phyloP scores from a whole-genome alignment of 495 filamentous ascomycete species.

The Tuber calosporum region DNA sequence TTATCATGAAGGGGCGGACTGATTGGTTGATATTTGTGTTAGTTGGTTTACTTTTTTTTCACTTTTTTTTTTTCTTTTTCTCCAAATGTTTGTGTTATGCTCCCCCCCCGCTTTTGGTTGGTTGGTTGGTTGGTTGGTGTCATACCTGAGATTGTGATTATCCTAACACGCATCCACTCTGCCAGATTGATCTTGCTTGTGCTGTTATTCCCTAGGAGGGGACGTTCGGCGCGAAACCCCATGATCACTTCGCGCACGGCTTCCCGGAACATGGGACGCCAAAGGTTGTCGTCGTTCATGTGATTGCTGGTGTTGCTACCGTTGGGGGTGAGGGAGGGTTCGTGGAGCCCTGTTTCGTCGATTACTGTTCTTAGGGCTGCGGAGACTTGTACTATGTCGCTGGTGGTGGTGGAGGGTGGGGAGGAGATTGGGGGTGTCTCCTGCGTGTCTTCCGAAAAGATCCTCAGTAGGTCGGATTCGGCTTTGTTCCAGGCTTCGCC shows the following conservation, averaged over 20 bases:
- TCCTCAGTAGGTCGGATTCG: constrained; percentile 10
- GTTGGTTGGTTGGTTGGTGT: background rate
- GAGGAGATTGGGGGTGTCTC: background rate
- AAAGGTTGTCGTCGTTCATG: constrained; percentile 7
- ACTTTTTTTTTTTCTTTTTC: too few relatives aligned
- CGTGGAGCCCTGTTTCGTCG: constrained; percentile 26
- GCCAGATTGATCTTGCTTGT: constrained; percentile 24
- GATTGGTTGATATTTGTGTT: background rate
- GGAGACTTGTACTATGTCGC: constrained; percentile 32
- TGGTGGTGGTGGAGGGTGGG: background rate
- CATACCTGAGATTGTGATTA: constrained; percentile 40
- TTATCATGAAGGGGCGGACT: constrained; percentile 41
- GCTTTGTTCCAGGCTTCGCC: constrained; percentile 34
- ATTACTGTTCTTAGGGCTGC: constrained; percentile 34
- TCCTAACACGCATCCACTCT: constrained; percentile 39
- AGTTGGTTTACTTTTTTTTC: background rate
- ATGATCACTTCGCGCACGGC: constrained; percentile 33
- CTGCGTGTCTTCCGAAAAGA: background rate
- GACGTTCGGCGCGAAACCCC: constrained; percentile 35
- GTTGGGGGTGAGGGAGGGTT: background rate
- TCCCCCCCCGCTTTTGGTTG: too few relatives aligned
- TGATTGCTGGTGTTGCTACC: background rate
- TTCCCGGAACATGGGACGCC: constrained; percentile 26
- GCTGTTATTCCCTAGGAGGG: constrained; percentile 22
- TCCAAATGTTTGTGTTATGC: background rate